Conservation (phyloP, 2,329 filamentous ascomycete species). For the Talaromyces sp. region DNA sequence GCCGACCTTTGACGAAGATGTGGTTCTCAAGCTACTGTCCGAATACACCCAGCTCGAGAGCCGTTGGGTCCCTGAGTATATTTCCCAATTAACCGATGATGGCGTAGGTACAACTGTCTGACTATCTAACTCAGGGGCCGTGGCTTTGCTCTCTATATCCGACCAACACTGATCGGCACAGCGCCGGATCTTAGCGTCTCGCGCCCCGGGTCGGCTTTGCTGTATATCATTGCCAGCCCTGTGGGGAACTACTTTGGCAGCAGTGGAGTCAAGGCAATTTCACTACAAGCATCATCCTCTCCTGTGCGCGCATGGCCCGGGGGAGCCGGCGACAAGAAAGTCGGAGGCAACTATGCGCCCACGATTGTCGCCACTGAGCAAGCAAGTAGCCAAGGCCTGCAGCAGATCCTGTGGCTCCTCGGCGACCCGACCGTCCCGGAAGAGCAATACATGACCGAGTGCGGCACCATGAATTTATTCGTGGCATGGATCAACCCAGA, state of each 20-base stretch:
- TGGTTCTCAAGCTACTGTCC: constrained; percentile 74
- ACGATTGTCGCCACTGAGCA: constrained; percentile 93
- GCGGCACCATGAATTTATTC: constrained; percentile 99
- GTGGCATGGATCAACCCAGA: constrained; percentile 76
- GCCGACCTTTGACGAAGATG: constrained; percentile 72
- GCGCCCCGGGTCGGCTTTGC: constrained; percentile 82
- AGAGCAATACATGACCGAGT: constrained; percentile 93
- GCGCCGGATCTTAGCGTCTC: constrained; percentile 90
- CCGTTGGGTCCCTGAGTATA: constrained; percentile 78
- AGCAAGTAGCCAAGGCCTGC: constrained; percentile 84
- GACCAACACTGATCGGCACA: constrained; percentile 95
- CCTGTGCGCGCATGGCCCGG: constrained; percentile 97
- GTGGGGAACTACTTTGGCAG: constrained; percentile 83
- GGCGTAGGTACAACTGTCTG: background rate
- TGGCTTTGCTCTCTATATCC: constrained; percentile 92
- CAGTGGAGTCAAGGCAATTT: constrained; percentile 96
- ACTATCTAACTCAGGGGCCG: constrained; percentile 42
- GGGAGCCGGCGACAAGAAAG: constrained; percentile 95
- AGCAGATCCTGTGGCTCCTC: constrained; percentile 98
- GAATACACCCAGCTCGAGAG: constrained; percentile 75
- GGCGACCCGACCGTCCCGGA: constrained; percentile 50
- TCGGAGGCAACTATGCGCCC: constrained; percentile 96
- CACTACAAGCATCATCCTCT: constrained; percentile 91
- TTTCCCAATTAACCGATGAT: background rate
- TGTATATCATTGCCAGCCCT: constrained; percentile 92